Percentiles rank a stretch among this genome's conserved stretches.
These are phyloP conservation scores for Vitis hybrid DNA, from an alignment of 177 flowering plant genomes.

Conservation along the genomic window DNA sequence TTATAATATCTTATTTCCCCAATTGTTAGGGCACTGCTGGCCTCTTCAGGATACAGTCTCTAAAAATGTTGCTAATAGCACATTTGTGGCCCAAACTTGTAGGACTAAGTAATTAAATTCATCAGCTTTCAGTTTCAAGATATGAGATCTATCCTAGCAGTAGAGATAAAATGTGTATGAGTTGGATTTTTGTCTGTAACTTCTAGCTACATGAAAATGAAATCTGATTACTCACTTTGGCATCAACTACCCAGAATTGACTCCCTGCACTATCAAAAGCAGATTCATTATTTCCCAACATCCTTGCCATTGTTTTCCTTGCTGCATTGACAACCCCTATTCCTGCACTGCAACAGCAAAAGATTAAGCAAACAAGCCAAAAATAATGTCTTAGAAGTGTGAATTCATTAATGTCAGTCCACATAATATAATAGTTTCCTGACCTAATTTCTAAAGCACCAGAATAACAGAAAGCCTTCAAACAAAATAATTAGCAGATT, in stretches of 20 bases:
- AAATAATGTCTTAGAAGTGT: not conserved
- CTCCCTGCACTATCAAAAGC: constrained; percentile 91
- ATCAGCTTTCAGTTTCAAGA: not conserved
- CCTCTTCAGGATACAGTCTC: not conserved
- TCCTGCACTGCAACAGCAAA: constrained; percentile 74
- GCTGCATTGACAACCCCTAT: constrained; percentile 96
- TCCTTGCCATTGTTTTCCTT: constrained; percentile 94
- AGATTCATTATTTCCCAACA: constrained; percentile 80
- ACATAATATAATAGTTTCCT: not conserved
- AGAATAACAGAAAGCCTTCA: not conserved
- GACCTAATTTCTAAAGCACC: not conserved
- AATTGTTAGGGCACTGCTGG: not conserved
- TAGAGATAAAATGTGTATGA: no score
- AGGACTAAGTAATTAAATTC: not conserved
- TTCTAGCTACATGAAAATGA: not conserved
- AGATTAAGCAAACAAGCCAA: constrained; percentile 13
- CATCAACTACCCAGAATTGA: constrained; percentile 98
- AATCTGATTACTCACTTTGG: constrained; percentile 46
- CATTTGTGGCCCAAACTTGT: not conserved
- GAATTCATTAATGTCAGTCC: not conserved
- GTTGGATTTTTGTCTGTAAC: no score
- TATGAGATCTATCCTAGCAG: not conserved
- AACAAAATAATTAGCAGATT: not conserved
- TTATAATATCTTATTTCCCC: not conserved
- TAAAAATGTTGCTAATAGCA: not conserved